Conservation (phyloP, 2,329 filamentous ascomycete species). For the Salinomyces thailandicus region DNA sequence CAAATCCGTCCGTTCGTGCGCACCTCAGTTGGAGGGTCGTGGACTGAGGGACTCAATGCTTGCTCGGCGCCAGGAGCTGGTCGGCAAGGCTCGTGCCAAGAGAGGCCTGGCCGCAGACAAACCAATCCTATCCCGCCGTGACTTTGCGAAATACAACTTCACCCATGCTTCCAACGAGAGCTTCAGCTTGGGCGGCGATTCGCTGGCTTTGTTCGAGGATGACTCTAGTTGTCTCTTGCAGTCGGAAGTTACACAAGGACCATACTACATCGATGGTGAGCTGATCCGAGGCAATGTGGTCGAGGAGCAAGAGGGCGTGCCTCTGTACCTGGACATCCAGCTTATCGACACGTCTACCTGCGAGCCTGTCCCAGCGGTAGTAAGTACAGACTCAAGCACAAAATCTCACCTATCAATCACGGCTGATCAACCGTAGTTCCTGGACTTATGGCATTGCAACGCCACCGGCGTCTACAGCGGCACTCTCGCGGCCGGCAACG, state of each 20-base stretch:
- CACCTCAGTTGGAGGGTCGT: slow-evolving; percentile 11
- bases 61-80: slow-evolving; percentile 15
- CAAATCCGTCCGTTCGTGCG: slow-evolving; percentile 15
- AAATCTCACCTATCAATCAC: too few species aligned
- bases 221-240: slow-evolving; percentile 21
- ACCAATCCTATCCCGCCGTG: slow-evolving; percentile 14
- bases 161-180: slow-evolving; percentile 6
- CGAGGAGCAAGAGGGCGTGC: slow-evolving; percentile 29
- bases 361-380: slow-evolving; percentile 30
- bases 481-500: slow-evolving; percentile 24
- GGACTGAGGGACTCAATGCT: slow-evolving; percentile 13
- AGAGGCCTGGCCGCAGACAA: slow-evolving; percentile 10
- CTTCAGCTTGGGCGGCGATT: slow-evolving; percentile 13
- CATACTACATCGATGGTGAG: slow-evolving; percentile 29
- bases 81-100: slow-evolving; percentile 12
- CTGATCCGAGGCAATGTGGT: slow-evolving; percentile 32
- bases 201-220: slow-evolving; percentile 12
- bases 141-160: slow-evolving; percentile 15
- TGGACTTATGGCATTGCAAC: slow-evolving; percentile 33
- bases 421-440: too few species aligned
- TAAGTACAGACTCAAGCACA: too few species aligned
- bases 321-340: slow-evolving; percentile 35
- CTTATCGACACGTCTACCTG: slow-evolving; percentile 36
- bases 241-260: slow-evolving; percentile 22
- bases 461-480: slow-evolving; percentile 38